These are phyloP conservation scores for Acer yangbiense DNA, from an alignment of 345 rosid genomes.

Conservation along the genomic window DNA sequence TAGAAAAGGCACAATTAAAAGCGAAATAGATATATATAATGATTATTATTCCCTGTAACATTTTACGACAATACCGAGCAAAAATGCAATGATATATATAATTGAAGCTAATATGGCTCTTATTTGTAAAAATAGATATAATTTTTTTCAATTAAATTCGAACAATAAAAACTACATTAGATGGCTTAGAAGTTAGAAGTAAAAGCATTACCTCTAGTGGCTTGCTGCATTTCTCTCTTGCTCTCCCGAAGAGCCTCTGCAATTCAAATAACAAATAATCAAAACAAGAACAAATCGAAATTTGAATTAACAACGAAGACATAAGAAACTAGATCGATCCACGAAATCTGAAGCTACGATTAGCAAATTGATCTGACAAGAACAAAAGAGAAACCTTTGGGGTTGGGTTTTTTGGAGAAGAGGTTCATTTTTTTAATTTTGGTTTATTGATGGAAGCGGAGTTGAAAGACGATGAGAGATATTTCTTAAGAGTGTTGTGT, in stretches of 20 bases:
- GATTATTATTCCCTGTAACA: not conserved
- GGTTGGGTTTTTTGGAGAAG: constrained; percentile 70
- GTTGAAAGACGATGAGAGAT: constrained; percentile 6
- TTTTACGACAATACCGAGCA: not conserved
- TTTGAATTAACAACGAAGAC: not conserved
- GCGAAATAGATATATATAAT: no score
- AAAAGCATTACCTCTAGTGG: constrained; percentile 72
- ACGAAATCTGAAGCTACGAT: not conserved
- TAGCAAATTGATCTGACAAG: not conserved
- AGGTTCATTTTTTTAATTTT: constrained; percentile 45
- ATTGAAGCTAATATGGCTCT: not conserved
- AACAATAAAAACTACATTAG: not conserved
- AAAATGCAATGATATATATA: not conserved
- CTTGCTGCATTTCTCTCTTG: constrained; percentile 85
- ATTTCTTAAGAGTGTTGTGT: constrained; percentile 2
- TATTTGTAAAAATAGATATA: not conserved
- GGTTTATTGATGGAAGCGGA: not conserved
- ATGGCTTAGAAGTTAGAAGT: not conserved
- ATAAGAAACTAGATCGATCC: not conserved
- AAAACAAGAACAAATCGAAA: not conserved
- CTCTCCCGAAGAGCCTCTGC: constrained; percentile 93
- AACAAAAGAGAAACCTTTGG: constrained; percentile 53
- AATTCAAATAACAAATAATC: constrained; percentile 13
- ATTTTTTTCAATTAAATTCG: not conserved
- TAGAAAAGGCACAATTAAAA: not conserved